Percentiles rank a stretch among this genome's conserved stretches.
These are phyloP conservation scores for Sideroxylon spinosum DNA, from an alignment of 179 eudicot species.

Conservation along the genomic window DNA sequence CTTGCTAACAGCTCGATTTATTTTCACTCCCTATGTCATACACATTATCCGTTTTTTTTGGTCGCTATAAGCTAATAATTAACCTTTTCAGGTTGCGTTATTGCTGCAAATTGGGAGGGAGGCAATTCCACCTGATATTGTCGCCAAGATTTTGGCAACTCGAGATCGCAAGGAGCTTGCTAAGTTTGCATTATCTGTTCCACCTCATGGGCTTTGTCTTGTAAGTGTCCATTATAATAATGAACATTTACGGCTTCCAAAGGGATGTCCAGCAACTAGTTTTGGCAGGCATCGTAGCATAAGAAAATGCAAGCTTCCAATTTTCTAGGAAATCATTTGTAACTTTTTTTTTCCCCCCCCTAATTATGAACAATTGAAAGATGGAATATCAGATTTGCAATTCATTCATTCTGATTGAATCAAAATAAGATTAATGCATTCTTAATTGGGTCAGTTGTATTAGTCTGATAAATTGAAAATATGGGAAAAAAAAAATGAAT, in stretches of 20 bases:
- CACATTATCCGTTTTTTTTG: too few species aligned
- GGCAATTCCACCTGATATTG: conserved; percentile 71
- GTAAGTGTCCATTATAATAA: conserved; percentile 58
- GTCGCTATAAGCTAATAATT: background rate
- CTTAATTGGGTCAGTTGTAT: too few species aligned
- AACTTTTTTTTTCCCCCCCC: too few species aligned
- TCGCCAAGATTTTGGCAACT: conserved; percentile 57
- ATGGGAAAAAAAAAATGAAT: too few species aligned
- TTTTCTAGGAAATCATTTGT: conserved; percentile 23
- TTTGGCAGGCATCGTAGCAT: conserved; percentile 62
- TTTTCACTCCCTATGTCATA: too few species aligned
- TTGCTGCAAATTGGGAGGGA: conserved; percentile 87
- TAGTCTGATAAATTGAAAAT: too few species aligned
- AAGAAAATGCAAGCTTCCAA: conserved; percentile 72
- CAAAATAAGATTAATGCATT: too few species aligned
- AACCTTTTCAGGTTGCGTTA: conserved; percentile 58
- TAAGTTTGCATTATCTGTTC: conserved; percentile 52
- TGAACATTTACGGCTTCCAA: conserved; percentile 61
- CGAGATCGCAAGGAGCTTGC: conserved; percentile 72
- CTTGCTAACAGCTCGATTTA: too few species aligned
- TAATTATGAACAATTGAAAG: too few species aligned
- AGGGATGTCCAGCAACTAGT: conserved; percentile 54
- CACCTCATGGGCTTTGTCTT: conserved; percentile 80
- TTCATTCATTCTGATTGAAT: too few species aligned
- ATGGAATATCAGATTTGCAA: too few species aligned